Evolutionary conservation across 306 rosid species (phyloP).

Genomic region (Calophaca sinica): DNA sequence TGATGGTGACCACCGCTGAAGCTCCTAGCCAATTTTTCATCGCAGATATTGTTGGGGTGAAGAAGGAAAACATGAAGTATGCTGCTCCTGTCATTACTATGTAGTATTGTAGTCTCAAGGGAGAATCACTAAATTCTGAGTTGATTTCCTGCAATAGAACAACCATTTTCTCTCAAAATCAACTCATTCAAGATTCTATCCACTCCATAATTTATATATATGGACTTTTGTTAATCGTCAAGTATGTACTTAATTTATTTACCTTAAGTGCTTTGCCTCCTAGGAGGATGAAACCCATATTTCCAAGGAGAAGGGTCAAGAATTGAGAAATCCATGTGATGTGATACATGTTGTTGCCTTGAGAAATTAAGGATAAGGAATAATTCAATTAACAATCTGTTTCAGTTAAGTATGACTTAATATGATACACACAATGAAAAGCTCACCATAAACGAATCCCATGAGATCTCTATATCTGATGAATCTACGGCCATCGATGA

Average conservation of each 20-base stretch:
- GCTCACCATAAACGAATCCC: constrained; percentile 60
- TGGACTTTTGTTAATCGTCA: no score
- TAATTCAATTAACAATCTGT: no score
- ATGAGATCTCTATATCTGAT: constrained; percentile 75
- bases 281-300: constrained; percentile 67
- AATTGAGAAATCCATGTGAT: constrained; percentile 64
- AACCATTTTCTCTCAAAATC: background rate
- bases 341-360: constrained; percentile 59
- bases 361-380: background rate
- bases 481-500: constrained; percentile 64
- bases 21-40: constrained; percentile 61
- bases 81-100: constrained; percentile 57
- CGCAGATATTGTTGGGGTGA: constrained; percentile 63
- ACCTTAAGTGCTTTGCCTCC: constrained; percentile 75
- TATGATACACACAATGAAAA: background rate
- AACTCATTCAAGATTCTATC: background rate
- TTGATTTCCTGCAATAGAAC: constrained; percentile 54
- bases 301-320: constrained; percentile 59
- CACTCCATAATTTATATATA: no score
- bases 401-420: no score
- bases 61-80: constrained; percentile 55
- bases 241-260: background rate
- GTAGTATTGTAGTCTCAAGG: constrained; percentile 65
- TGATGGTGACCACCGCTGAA: constrained; percentile 50
- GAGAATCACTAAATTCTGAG: constrained; percentile 56